Evolutionary conservation across 2,329 filamentous ascomycete genomes (phyloP).

Genomic region (Clonostachys rhizophaga): DNA sequence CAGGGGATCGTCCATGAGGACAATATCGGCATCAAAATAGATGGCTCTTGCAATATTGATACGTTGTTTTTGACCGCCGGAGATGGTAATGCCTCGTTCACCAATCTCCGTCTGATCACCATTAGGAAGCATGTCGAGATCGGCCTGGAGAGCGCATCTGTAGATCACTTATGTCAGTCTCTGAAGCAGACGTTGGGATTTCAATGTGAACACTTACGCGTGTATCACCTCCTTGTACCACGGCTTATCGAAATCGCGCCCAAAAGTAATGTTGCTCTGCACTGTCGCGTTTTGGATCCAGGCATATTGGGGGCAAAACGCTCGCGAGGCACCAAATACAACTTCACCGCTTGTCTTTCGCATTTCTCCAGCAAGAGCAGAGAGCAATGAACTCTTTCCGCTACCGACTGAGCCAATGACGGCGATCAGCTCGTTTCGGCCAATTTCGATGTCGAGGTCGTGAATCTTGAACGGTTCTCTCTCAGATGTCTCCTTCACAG

Average conservation of each 20-base stretch:
- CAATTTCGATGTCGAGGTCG: slow-evolving; percentile 62
- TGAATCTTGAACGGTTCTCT: slow-evolving; percentile 69
- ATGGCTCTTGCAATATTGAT: slow-evolving; percentile 86
- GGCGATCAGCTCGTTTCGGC: slow-evolving; percentile 72
- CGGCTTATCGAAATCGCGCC: slow-evolving; percentile 65
- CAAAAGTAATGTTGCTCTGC: slow-evolving; percentile 86
- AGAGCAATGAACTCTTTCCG: slow-evolving; percentile 85
- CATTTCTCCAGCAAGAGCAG: slow-evolving; percentile 92
- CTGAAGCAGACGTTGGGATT: slow-evolving; percentile 2
- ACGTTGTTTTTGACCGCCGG: slow-evolving; percentile 91
- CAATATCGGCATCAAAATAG: slow-evolving; percentile 64
- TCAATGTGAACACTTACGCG: slow-evolving; percentile 44
- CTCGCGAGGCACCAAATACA: slow-evolving; percentile 71
- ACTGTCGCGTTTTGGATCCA: slow-evolving; percentile 96
- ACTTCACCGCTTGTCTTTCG: slow-evolving; percentile 72
- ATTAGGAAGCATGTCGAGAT: slow-evolving; percentile 89
- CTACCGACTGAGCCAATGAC: slow-evolving; percentile 88
- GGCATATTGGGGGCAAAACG: slow-evolving; percentile 93
- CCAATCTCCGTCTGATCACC: slow-evolving; percentile 91
- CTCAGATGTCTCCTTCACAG: slow-evolving; percentile 19
- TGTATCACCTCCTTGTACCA: slow-evolving; percentile 86
- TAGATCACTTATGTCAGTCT: slow-evolving; percentile 3
- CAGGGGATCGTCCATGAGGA: slow-evolving; percentile 66
- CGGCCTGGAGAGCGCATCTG: slow-evolving; percentile 74
- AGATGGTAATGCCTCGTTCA: slow-evolving; percentile 91